Evolutionary conservation across 148 eudicot species (phyloP).

Genomic region (Tetragonia tetragonoides): DNA sequence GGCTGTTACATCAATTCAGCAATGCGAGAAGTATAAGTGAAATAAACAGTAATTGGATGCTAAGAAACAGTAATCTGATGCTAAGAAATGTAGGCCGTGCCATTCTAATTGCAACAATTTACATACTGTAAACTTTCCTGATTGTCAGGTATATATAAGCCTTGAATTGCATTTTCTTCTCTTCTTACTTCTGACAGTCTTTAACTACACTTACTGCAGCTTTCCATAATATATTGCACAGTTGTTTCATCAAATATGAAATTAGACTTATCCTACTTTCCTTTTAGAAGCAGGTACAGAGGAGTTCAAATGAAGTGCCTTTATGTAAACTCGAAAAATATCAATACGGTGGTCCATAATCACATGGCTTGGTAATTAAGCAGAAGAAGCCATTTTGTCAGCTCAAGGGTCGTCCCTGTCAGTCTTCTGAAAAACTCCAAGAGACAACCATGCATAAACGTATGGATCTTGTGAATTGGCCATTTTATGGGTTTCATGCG

Average conservation of each 20-base stretch:
- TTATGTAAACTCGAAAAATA: not conserved
- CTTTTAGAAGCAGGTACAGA: not conserved
- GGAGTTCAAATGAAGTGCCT: not conserved
- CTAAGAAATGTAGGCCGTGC: too few species aligned
- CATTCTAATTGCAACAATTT: not conserved
- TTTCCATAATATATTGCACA: not conserved
- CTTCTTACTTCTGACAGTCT: too few species aligned
- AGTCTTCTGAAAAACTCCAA: conserved; percentile 4
- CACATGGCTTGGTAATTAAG: conserved; percentile 22
- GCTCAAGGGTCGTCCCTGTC: not conserved
- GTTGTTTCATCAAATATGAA: not conserved
- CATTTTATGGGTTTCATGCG: conserved; percentile 13
- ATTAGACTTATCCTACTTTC: not conserved
- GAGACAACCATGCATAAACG: conserved; percentile 9
- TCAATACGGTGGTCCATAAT: conserved; percentile 24
- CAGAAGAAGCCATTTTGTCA: conserved; percentile 18
- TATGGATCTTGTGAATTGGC: conserved; percentile 30
- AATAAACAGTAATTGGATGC: too few species aligned
- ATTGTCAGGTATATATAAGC: too few species aligned
- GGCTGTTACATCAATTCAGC: not conserved
- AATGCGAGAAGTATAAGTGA: too few species aligned
- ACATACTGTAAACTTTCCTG: not conserved
- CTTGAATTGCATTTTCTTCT: too few species aligned
- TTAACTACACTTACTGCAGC: not conserved
- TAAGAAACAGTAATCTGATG: too few species aligned